Percentiles rank a stretch among this genome's conserved stretches.
Evolutionary conservation across 2,329 filamentous ascomycete genomes (phyloP).

Genomic region (Fusarium euwallaceae): DNA sequence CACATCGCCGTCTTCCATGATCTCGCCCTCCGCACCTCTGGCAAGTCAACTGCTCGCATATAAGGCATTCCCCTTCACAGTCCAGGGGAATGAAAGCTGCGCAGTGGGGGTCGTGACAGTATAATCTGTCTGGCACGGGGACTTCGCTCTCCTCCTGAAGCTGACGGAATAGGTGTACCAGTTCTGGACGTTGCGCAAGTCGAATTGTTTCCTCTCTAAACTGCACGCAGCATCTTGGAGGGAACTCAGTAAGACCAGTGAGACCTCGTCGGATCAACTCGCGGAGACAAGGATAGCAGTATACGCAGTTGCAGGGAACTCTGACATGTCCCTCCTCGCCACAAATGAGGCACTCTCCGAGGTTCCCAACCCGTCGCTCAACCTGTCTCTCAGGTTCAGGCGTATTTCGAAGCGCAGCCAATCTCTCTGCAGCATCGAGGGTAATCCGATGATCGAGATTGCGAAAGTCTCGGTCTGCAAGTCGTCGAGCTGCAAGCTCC

Average conservation of each 20-base stretch:
- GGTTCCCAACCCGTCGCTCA: neutral
- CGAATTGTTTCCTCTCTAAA: conserved; percentile 31
- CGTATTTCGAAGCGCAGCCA: neutral
- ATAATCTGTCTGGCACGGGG: conserved; percentile 24
- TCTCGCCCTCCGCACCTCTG: conserved; percentile 7
- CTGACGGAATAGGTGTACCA: conserved; percentile 41
- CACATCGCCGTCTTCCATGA: conserved; percentile 26
- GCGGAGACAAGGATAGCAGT: conserved; percentile 40
- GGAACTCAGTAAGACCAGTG: conserved; percentile 35
- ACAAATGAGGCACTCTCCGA: conserved; percentile 39
- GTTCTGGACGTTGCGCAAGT: conserved; percentile 21
- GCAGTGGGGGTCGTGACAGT: conserved; percentile 41
- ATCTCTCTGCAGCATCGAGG: conserved; percentile 33
- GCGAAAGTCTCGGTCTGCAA: conserved; percentile 22
- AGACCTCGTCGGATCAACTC: conserved; percentile 37
- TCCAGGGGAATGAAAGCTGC: conserved; percentile 38
- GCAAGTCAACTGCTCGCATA: conserved; percentile 33
- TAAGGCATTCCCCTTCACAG: conserved; percentile 12
- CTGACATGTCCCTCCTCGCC: conserved; percentile 2
- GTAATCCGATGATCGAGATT: conserved; percentile 20
- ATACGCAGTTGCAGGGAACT: conserved; percentile 35
- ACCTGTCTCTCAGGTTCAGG: neutral
- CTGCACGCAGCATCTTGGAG: conserved; percentile 40
- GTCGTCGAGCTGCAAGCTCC: conserved; percentile 30
- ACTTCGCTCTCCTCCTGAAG: conserved; percentile 25